Evolutionary conservation across 352 stramenopile species (phyloP), one percentile per base, ranked within the genome.

Genomic region (Peronosclerospora sorghi): DNA sequence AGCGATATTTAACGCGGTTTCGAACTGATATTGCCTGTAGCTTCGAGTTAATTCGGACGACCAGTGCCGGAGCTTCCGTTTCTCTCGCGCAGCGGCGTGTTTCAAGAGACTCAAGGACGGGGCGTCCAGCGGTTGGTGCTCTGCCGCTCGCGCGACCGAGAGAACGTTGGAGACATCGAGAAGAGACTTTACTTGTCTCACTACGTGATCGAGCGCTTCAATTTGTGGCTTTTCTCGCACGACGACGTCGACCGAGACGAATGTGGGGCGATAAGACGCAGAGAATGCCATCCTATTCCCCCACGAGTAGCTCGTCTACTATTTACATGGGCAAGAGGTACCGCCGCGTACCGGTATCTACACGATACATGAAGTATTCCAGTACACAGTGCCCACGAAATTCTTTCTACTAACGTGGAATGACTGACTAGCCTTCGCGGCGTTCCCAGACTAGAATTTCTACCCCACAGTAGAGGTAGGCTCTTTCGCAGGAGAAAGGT

Each of bases 21-120:
- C 39, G 35, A 72, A 68, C 37, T 72, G 58, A 48, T 45, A 61
- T 43, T 72, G 62, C 51, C 26, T 48, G 36, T 68, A 72, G 17
- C 41, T 45, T 10, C 62, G 58, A 1, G 52, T 56, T 4, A 72
- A 30, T 38, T 72, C 62, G 10, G 58, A 72, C 1, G 62, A 72
- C 62, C 62, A 72, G 2, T 27, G 19, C 0, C 32, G 18, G 9
- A 68, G 47, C 39, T 68, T 68, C 6, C 36, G 50, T 34, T 50
- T 50, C 41, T 72, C 62, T 5, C 55, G 45, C 1, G 3, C 9
- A n/a, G 45, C 54, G 0, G 62, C 62, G 21, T 62, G 59, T 41
- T 48, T 32, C n/a, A 72, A 44, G 35, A 61, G 32, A n/a, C 32
- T 32, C 24, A 68, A 34, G 2, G 40, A 48, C 18, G 59, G 45